A percentile compares a stretch with the other conserved stretches of the same genome.
Conservation (phyloP, 2,329 filamentous ascomycete genomes). For the Elsinoe fawcettii region DNA sequence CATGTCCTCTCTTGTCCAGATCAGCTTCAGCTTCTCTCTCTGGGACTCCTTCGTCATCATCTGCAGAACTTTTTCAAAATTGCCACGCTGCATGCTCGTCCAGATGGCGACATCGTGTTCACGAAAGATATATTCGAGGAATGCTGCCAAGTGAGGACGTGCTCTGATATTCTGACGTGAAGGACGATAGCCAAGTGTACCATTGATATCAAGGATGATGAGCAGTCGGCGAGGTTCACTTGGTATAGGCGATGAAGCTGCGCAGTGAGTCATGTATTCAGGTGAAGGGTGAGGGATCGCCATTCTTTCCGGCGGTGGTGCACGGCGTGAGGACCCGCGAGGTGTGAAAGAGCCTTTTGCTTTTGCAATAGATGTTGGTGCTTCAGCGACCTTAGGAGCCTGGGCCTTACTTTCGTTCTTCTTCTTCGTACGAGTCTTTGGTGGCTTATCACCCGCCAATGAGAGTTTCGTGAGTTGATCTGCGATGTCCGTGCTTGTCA, state of each 20-base stretch:
- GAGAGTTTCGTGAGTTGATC: neutral
- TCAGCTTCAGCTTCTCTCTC: conserved; percentile 51
- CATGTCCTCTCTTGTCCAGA: conserved; percentile 74
- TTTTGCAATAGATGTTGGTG: neutral
- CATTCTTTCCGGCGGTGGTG: neutral
- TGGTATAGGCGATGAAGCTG: neutral
- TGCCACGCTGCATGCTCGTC: conserved; percentile 73
- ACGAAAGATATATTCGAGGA: conserved; percentile 65
- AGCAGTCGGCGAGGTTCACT: conserved; percentile 47
- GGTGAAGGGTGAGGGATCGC: neutral
- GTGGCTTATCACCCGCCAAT: neutral
- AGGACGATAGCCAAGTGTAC: conserved; percentile 68
- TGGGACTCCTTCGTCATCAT: conserved; percentile 54
- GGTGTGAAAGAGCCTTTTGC: neutral
- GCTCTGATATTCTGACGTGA: conserved; percentile 28
- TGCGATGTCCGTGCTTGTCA: neutral
- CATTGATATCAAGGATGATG: conserved; percentile 86
- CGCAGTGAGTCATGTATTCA: neutral
- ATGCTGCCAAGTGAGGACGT: conserved; percentile 60
- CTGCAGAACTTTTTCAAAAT: conserved; percentile 61
- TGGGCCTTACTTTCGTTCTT: neutral
- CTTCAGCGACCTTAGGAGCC: neutral
- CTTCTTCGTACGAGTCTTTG: neutral
- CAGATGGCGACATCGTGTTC: conserved; percentile 79
- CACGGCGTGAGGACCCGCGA: neutral